A percentile compares a stretch with the other conserved stretches of the same genome.
These are phyloP conservation scores for Colletotrichum liriopes DNA, from an alignment of 2,329 filamentous ascomycete genomes.

Conservation along the genomic window DNA sequence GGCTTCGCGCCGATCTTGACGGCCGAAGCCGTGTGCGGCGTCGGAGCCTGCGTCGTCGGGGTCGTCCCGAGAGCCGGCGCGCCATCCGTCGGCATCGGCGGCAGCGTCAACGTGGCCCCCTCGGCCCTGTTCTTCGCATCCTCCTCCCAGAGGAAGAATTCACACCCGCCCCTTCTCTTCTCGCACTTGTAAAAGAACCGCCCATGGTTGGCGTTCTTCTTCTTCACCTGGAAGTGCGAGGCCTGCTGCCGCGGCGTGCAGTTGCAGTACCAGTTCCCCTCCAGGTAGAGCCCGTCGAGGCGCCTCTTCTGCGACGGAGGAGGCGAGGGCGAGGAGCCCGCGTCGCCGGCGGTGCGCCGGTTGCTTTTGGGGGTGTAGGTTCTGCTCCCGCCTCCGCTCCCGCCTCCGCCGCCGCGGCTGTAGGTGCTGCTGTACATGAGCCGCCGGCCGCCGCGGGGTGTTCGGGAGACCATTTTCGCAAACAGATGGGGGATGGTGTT, in stretches of 20 bases:
- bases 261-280: slow-evolving; percentile 59
- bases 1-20: not conserved
- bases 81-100: slow-evolving; percentile 28
- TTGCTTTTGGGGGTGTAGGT: slow-evolving; percentile 1
- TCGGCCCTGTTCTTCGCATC: slow-evolving; percentile 48
- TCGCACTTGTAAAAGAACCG: slow-evolving; percentile 61
- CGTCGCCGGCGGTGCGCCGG: not conserved
- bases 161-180: slow-evolving; percentile 52
- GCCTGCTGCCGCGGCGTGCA: slow-evolving; percentile 59
- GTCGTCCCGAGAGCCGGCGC: not conserved
- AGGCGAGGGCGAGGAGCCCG: slow-evolving; percentile 19
- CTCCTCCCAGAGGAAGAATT: slow-evolving; percentile 64
- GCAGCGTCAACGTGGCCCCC: slow-evolving; percentile 29
- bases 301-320: slow-evolving; percentile 50
- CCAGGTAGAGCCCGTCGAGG: slow-evolving; percentile 52
- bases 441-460: slow-evolving; percentile 32
- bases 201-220: slow-evolving; percentile 57
- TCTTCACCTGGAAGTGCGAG: slow-evolving; percentile 55
- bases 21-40: slow-evolving; percentile 42
- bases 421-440: slow-evolving; percentile 23
- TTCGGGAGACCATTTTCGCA: slow-evolving; percentile 25
- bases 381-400: not conserved
- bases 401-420: not conserved
- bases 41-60: slow-evolving; percentile 15
- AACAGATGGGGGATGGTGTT: not conserved